These are phyloP conservation scores for Sporisorium reilianum DNA, from an alignment of 1,284 basidiomycete genomes.

Conservation along the genomic window DNA sequence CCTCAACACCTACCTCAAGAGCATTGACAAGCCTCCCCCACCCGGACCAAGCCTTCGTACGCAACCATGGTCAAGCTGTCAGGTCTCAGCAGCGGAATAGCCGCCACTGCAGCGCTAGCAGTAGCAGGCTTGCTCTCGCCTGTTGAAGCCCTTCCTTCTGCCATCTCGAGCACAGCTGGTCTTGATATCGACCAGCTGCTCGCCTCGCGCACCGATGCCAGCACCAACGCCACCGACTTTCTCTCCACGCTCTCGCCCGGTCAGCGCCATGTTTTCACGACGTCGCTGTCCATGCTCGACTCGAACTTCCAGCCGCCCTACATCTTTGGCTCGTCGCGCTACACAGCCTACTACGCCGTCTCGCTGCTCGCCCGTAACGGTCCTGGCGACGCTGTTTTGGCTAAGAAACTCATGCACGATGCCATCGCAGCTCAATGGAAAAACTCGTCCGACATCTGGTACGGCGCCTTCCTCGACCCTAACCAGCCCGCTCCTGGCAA, in stretches of 20 bases:
- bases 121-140: conserved; percentile 1
- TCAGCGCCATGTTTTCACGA: conserved; percentile 31
- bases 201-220: conserved; percentile 3
- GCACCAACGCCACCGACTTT: conserved; percentile 21
- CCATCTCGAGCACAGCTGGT: background rate
- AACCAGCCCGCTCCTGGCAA: conserved; percentile 32
- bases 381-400: conserved; percentile 32
- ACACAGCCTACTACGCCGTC: conserved; percentile 41
- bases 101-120: conserved; percentile 15
- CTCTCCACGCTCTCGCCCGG: conserved; percentile 27
- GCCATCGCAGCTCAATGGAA: conserved; percentile 27
- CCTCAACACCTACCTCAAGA: background rate
- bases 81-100: conserved; percentile 8
- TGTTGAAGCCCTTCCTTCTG: conserved; percentile 14
- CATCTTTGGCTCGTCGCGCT: conserved; percentile 38
- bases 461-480: conserved; percentile 38
- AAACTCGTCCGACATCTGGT: conserved; percentile 36
- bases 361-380: conserved; percentile 34
- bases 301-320: conserved; percentile 33
- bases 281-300: conserved; percentile 24
- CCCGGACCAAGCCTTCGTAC: background rate
- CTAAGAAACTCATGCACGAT: conserved; percentile 33
- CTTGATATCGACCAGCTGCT: conserved; percentile 22
- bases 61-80: conserved; percentile 23
- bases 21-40: background rate